phyloP scores from a whole-genome alignment of 2,329 filamentous ascomycete species.

The Fusarium setosum region DNA sequence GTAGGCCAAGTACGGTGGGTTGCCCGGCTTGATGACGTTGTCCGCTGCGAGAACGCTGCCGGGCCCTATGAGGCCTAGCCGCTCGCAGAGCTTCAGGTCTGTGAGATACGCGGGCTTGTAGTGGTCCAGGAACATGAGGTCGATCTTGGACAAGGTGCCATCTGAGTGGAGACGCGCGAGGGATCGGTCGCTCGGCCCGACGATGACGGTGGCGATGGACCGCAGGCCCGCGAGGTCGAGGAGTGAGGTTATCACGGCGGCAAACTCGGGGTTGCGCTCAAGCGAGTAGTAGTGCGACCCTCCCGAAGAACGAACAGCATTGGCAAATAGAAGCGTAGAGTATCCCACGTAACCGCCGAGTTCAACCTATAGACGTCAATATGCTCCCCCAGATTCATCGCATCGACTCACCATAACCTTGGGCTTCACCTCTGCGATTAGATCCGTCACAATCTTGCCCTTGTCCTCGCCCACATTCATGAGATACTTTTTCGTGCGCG shows the following conservation, averaged over 20 bases:
- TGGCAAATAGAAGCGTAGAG: constrained; percentile 80
- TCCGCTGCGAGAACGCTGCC: constrained; percentile 76
- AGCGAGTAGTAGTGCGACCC: constrained; percentile 77
- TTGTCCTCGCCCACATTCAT: constrained; percentile 87
- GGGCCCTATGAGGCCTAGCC: constrained; percentile 70
- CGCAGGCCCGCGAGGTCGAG: constrained; percentile 79
- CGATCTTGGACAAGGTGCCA: constrained; percentile 68
- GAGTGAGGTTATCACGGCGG: constrained; percentile 74
- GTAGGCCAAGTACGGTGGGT: constrained; percentile 77
- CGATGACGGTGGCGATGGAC: constrained; percentile 75
- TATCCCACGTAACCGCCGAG: constrained; percentile 86
- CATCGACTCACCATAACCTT: constrained; percentile 65
- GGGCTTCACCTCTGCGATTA: constrained; percentile 76
- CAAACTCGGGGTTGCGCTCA: constrained; percentile 80
- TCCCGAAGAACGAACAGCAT: constrained; percentile 71
- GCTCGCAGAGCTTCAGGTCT: constrained; percentile 82
- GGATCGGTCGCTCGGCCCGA: constrained; percentile 76
- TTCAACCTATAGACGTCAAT: constrained; percentile 63
- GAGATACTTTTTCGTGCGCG: constrained; percentile 71
- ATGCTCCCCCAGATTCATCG: neutral
- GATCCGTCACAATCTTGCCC: constrained; percentile 74
- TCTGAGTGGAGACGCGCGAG: constrained; percentile 68
- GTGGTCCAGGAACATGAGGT: constrained; percentile 84
- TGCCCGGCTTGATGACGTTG: constrained; percentile 78
- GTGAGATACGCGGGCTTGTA: constrained; percentile 80